These are phyloP conservation scores for Candida tropicalis DNA, from an alignment of 1,139 yeast genomes.

Conservation along the genomic window DNA sequence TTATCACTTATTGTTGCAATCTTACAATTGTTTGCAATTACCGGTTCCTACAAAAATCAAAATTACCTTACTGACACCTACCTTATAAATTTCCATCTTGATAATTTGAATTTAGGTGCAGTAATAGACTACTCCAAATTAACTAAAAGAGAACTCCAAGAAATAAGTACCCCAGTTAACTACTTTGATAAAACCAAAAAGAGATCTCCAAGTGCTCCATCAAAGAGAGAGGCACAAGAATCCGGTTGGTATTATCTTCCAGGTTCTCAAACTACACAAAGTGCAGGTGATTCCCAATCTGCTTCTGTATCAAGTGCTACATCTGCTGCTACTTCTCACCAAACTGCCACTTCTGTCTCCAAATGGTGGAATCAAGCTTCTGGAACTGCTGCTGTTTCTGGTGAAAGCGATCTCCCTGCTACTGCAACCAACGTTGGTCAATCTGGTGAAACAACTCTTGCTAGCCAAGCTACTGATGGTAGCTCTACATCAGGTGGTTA, in stretches of 20 bases:
- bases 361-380: neutral
- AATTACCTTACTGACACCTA: constrained; percentile 39
- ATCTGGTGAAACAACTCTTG: constrained; percentile 9
- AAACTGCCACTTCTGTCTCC: constrained; percentile 3
- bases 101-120: constrained; percentile 33
- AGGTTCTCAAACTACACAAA: neutral
- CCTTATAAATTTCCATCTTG: constrained; percentile 40
- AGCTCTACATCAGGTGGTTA: constrained; percentile 12
- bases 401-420: constrained; percentile 7
- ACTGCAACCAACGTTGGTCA: neutral
- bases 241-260: constrained; percentile 8
- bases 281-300: constrained; percentile 3
- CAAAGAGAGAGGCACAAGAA: constrained; percentile 5
- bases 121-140: constrained; percentile 20
- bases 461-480: constrained; percentile 4
- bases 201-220: neutral
- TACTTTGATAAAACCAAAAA: neutral
- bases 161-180: neutral
- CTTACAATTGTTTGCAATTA: constrained; percentile 39
- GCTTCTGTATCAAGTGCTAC: constrained; percentile 6
- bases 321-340: constrained; percentile 10
- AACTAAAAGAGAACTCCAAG: neutral
- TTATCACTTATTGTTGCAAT: constrained; percentile 37
- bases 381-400: constrained; percentile 8
- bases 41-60: constrained; percentile 45